These are phyloP conservation scores for Dimocarpus longan DNA, from an alignment of 345 rosid genomes.

Conservation along the genomic window DNA sequence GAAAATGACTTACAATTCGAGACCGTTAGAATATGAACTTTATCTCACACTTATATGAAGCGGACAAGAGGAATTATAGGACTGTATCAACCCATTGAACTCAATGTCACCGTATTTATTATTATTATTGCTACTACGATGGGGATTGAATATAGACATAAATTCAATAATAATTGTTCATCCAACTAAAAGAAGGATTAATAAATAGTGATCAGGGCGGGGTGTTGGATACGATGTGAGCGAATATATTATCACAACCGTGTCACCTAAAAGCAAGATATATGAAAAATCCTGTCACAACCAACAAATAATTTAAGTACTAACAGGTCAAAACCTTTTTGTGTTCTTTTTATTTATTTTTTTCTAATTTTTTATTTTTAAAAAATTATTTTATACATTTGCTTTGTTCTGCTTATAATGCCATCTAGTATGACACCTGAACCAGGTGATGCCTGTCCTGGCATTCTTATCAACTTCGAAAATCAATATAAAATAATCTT, in stretches of 20 bases:
- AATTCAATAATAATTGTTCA: background rate
- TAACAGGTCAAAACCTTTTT: background rate
- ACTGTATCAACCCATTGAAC: too few relatives aligned
- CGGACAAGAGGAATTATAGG: too few relatives aligned
- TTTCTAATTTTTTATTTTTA: background rate
- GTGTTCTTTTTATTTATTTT: background rate
- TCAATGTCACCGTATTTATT: too few relatives aligned
- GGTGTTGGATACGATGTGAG: constrained; percentile 23
- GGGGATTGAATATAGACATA: background rate
- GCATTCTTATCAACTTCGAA: background rate
- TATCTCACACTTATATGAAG: too few relatives aligned
- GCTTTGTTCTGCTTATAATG: background rate
- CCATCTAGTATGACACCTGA: background rate
- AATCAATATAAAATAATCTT: background rate
- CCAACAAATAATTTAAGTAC: background rate
- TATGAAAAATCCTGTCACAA: background rate
- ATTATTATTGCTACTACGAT: too few relatives aligned
- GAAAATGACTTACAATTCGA: too few relatives aligned
- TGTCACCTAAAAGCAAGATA: constrained; percentile 23
- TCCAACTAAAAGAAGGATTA: background rate
- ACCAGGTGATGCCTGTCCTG: too few relatives aligned
- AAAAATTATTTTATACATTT: background rate
- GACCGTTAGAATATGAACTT: too few relatives aligned
- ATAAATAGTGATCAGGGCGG: background rate
- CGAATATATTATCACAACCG: constrained; percentile 18